Percentiles rank a stretch among this genome's conserved stretches.
Evolutionary conservation across 176 grass and related monocot genomes (phyloP).

Genomic region (Oryza australiensis): DNA sequence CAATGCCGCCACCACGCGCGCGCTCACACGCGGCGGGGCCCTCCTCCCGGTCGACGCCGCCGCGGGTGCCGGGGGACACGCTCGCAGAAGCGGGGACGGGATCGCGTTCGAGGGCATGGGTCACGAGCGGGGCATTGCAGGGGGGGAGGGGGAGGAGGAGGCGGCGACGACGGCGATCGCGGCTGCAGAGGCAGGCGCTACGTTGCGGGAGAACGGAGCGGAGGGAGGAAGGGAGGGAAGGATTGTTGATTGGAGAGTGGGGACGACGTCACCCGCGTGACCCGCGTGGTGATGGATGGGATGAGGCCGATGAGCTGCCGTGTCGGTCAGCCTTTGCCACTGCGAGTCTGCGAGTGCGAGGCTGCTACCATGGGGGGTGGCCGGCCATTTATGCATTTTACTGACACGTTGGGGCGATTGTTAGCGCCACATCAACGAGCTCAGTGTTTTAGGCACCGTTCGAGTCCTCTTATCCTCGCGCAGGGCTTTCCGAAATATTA

Average conservation of each 20-base stretch:
- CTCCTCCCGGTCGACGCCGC: conserved; percentile 7
- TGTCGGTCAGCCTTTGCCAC: too few species aligned
- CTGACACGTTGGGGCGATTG: too few species aligned
- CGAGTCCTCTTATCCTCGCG: too few species aligned
- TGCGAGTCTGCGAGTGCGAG: too few species aligned
- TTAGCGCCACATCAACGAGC: too few species aligned
- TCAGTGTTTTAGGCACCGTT: too few species aligned
- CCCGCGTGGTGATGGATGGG: too few species aligned
- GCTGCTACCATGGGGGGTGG: too few species aligned
- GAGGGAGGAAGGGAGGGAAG: not conserved
- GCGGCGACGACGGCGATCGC: not conserved
- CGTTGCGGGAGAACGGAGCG: not conserved
- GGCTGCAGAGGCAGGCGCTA: not conserved
- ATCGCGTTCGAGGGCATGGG: conserved; percentile 36
- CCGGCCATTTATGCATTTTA: too few species aligned
- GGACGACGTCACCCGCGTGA: not conserved
- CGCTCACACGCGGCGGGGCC: not conserved
- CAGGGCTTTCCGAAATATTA: too few species aligned
- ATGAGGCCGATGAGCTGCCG: not conserved
- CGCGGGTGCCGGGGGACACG: not conserved
- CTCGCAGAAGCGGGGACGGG: conserved; percentile 18
- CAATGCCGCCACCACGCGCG: conserved; percentile 8
- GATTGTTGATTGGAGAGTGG: not conserved
- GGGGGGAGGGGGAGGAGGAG: not conserved
- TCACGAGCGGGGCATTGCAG: conserved; percentile 44